Conservation (phyloP, 108 stramenopile genomes). For the Nitzschia putrida region DNA sequence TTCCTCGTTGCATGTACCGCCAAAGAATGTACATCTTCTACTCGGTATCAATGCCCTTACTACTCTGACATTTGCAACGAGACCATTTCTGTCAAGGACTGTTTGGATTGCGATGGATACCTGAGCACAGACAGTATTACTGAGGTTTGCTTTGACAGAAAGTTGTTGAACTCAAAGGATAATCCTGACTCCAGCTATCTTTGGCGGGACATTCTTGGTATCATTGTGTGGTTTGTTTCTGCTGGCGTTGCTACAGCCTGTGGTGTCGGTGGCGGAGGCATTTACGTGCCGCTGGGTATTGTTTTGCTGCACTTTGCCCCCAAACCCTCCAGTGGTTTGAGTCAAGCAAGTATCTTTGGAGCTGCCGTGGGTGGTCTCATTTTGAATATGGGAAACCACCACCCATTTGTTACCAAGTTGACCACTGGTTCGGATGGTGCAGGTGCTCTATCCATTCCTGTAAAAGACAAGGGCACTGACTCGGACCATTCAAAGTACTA, state of each 20-base stretch:
- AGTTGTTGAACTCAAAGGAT: conserved; percentile 43
- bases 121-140: conserved; percentile 32
- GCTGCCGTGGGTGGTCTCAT: conserved; percentile 61
- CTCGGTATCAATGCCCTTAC: conserved; percentile 11
- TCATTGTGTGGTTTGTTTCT: conserved; percentile 61
- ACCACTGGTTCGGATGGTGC: neutral
- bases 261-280: conserved; percentile 71
- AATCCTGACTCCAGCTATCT: conserved; percentile 50
- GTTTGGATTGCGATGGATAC: conserved; percentile 36
- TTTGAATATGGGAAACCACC: conserved; percentile 47
- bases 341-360: conserved; percentile 67
- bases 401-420: conserved; percentile 35
- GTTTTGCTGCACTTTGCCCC: conserved; percentile 56
- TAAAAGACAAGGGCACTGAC: conserved; percentile 15
- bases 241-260: conserved; percentile 58
- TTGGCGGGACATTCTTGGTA: conserved; percentile 55
- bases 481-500: conserved; percentile 46
- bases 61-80: neutral
- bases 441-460: neutral
- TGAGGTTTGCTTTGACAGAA: conserved; percentile 49
- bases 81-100: conserved; percentile 28
- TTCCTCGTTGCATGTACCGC: too few relatives aligned
- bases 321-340: conserved; percentile 53
- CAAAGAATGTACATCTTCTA: conserved; percentile 17
- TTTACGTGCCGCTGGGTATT: conserved; percentile 70